phyloP scores from a whole-genome alignment of 2,329 filamentous ascomycete species.

The Neofusicoccum sp. region DNA sequence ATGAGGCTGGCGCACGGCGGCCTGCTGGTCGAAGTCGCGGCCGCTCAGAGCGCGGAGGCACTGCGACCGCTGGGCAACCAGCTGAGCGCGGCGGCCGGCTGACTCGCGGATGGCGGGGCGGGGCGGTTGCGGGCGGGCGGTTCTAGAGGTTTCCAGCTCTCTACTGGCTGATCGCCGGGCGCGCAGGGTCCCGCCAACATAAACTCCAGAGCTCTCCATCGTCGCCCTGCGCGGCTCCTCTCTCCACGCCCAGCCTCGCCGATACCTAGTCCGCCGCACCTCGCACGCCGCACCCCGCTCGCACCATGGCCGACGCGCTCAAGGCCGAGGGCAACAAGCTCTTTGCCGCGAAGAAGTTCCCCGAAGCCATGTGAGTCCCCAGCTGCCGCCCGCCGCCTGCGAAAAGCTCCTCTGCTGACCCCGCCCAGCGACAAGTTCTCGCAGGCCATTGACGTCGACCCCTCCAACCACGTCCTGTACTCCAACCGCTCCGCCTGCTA shows the following conservation, averaged over 20 bases:
- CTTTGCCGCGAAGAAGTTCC: constrained; percentile 96
- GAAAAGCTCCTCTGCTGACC: constrained; percentile 17
- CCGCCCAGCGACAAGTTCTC: constrained; percentile 81
- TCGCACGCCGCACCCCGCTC: neutral
- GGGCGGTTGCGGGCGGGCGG: neutral
- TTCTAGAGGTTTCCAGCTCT: constrained; percentile 15
- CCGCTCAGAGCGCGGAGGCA: neutral
- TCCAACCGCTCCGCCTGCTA: constrained; percentile 90
- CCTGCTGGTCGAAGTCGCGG: neutral
- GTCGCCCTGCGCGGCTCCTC: neutral
- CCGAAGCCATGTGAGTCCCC: constrained; percentile 83
- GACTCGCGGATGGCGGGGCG: neutral
- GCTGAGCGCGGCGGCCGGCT: no score
- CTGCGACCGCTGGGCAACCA: no score
- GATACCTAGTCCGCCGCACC: neutral
- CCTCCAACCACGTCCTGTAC: constrained; percentile 93
- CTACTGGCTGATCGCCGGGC: constrained; percentile 12
- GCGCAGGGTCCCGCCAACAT: neutral
- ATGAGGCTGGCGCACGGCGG: neutral
- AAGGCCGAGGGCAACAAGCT: constrained; percentile 99
- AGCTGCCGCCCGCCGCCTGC: constrained; percentile 23
- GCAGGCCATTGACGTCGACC: constrained; percentile 83
- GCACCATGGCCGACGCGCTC: constrained; percentile 72
- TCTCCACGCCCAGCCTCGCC: neutral
- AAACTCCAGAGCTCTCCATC: constrained; percentile 12